Base-by-base conservation (phyloP, 129 eudicot genomes). In the Flaveria trinervia region DNA sequence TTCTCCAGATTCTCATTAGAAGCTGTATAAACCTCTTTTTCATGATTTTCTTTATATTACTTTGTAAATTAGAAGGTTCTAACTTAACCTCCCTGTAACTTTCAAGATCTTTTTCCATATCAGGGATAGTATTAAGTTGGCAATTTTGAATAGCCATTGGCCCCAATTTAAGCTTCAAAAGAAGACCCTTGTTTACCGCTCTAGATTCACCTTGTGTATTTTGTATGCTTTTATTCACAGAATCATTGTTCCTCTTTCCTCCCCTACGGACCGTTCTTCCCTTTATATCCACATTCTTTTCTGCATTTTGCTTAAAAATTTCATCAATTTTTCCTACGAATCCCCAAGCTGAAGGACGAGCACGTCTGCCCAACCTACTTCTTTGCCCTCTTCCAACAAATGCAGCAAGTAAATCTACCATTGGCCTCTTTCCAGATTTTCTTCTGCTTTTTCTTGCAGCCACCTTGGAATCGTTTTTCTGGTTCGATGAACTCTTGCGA, bases 331-430 rank as follows among this genome's bases (percentile, higher is more conserved):
- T 83, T 20, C 75, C 85, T 49, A 71, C 55, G 30, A 71, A 25
- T 78, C 95, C 97, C 98, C 98, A 93, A 70, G 66, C 68, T 59
- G 88, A 90, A 60, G 84, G 80, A 51, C 92, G 90, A 77, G 86
- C 69, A 73, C 64, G 80, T 50, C 70, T 83, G 75, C 56, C 36
- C 62, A 75, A 65, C 55, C 70, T 82, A 79, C 97, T 93, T 80
- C 98, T 82, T 54, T 81, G 85, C 56, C 82, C 80, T 75, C 89
- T 93, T 80, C 64, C 73, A 60, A 84, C 83, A 81, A 80, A 78
- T 69, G 84, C 80, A 64, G 68, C 70, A 72, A 69, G 71, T 57
- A 85, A 74, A 82, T 91, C 92, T n/a, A 89, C 50, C 17, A 9
- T 52, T 16, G 72, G 59, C 55, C 73, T 85, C 81, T 83, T 84